Evolutionary conservation across 2,329 filamentous ascomycete species (phyloP), one percentile per base, ranked within the genome.

Genomic region (Talaromyces albobiverticillius): DNA sequence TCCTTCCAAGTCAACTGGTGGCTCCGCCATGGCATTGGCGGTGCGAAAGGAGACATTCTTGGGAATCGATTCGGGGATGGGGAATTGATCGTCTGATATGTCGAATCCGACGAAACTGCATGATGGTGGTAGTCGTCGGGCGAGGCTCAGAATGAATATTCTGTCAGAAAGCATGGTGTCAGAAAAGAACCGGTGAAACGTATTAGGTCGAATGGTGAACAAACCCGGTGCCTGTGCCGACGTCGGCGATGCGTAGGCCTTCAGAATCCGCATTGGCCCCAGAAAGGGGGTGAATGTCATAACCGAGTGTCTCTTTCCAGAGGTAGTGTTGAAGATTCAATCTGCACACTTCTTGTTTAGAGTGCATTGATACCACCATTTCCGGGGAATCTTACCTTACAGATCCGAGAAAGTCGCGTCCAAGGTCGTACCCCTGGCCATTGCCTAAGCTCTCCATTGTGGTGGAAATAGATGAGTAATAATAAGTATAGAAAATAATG

Each of bases 21-120:
- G 47, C 2, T 50, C 47, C 26, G 20, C 2, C 47, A 32, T 41
- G 4, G 47, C 47, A 50, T 50, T 29, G 6, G 36, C 47, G 14
- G 42, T 26, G 23, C 47, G 36, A 32, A 50, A 50, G 4, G 47
- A 41, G 11, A 50, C 36, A 7, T 50, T 50, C 16, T 50, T 18
- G 13, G 47, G 47, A 3, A 50, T 31, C 2, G 34, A 26, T n/a
- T 32, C 47, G 23, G 25, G n/a, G 2, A 50, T 42, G 14, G 47
- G 47, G 22, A 50, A 50, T 29, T 50, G 47, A 10, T 40, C 25
- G 10, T 41, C 47, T 20, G 47, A 50, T 20, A 50, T 50, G 8
- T 50, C 47, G 9, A 50, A 50, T 8, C 47, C 47, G 20, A 50
- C 47, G 36, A 50, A 42, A n/a, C 25, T 50, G 36, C 34, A 50